Evolutionary conservation across 2,329 filamentous ascomycete species (phyloP), one percentile per base, ranked within the genome.

Genomic region (Hymenotorrendiella dingleyae): DNA sequence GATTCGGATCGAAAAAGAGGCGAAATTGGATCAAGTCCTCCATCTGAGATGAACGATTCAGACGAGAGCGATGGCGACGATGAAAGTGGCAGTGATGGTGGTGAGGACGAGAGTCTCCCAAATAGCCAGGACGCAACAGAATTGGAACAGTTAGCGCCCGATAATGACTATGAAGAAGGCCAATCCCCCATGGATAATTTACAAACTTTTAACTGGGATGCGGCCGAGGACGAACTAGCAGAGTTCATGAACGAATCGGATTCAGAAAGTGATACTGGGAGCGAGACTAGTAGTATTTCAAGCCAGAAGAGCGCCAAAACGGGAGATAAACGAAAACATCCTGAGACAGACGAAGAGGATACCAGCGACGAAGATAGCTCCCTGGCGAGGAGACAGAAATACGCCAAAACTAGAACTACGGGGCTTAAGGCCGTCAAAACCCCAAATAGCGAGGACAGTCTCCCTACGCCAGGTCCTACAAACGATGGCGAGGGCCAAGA

Each of bases 181-280:
- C 70, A 63, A 2, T 70, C 71, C 14, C 76, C 75, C 2, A 74
- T 80, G 47, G 73, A 80, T 39, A 72, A 72, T 39, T 62, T 80
- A 4, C 70, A 72, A 44, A 65, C 67, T 11, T 78, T 83, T 42
- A 73, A 86, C 57, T 82, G 80, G 71, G 74, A 69, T 4, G 71
- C 67, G 8, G 73, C 77, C 2, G 81, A 88, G 51, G 80, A 84
- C 45, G 88, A 94, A 56, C 67, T 94, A 8, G 78, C 76, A 11
- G 86, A 87, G 34, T 90, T 93, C 53, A 66, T 93, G 52, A 75
- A 74, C 8, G 35, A 33, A 26, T 67, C 68, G 5, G 74, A 72
- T 20, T 71, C 67, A 2, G 74, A 73, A 32, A 69, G 69, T 33
- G 57, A 59, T 42, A 53, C 53, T 3, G 54, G 53, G 21, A 54